Evolutionary conservation across 1,139 yeast species (phyloP).

Genomic region (Suhomyces chickasaworum): DNA sequence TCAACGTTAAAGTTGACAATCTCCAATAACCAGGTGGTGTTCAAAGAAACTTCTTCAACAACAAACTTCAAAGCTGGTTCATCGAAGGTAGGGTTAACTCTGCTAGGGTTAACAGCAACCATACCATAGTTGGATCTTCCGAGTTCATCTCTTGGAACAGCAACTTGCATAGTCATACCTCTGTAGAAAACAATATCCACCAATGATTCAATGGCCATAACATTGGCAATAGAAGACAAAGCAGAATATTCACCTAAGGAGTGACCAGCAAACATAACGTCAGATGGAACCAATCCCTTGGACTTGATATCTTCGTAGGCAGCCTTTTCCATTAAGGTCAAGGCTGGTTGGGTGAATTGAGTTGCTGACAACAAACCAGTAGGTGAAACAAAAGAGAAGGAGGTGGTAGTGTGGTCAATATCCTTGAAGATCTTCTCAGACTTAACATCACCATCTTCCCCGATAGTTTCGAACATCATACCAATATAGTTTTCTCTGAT

Average conservation of each 20-base stretch:
- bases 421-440: constrained; percentile 95
- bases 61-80: constrained; percentile 95
- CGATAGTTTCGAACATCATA: constrained; percentile 97
- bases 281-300: constrained; percentile 92
- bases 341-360: constrained; percentile 98
- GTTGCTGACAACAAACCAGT: constrained; percentile 96
- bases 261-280: constrained; percentile 97
- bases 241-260: constrained; percentile 99
- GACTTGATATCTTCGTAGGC: constrained; percentile 96
- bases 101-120: constrained; percentile 97
- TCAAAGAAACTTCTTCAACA: constrained; percentile 80
- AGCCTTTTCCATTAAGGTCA: constrained; percentile 98
- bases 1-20: constrained; percentile 98
- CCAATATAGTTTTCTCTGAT: constrained; percentile 93
- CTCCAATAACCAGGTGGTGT: constrained; percentile 92
- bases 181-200: constrained; percentile 99
- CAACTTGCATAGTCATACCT: constrained; percentile 99
- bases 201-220: constrained; percentile 96
- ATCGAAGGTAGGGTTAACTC: constrained; percentile 83
- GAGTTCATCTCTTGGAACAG: constrained; percentile 91
- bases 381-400: constrained; percentile 87
- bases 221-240: constrained; percentile 93
- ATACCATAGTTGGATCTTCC: constrained; percentile 99
- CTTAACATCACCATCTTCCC: constrained; percentile 77
- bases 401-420: constrained; percentile 77